Evolutionary conservation across 2,329 filamentous ascomycete genomes (phyloP).

Genomic region (Coniochaeta pulveracea): DNA sequence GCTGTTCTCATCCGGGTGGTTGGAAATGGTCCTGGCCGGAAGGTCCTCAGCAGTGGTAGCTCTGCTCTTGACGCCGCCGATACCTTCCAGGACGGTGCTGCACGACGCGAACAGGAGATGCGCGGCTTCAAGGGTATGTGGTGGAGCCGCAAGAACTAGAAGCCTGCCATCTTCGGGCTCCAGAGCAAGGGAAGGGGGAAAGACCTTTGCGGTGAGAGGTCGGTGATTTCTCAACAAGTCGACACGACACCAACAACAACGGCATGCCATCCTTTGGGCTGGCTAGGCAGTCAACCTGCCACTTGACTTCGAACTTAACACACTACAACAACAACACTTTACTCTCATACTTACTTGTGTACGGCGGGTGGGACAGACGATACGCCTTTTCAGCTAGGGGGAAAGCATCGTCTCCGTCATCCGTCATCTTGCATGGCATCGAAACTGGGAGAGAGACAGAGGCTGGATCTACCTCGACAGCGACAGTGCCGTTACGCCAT

Average conservation of each 20-base stretch:
- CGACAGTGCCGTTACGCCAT: constrained; percentile 27
- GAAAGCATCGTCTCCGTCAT: constrained; percentile 7
- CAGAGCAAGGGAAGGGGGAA: neutral
- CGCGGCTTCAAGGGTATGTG: constrained; percentile 40
- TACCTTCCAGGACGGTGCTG: constrained; percentile 48
- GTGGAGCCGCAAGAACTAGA: constrained; percentile 13
- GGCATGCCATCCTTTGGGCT: constrained; percentile 3
- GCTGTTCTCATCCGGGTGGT: constrained; percentile 49
- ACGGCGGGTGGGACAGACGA: constrained; percentile 4
- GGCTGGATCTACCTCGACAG: constrained; percentile 16
- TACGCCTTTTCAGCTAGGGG: constrained; percentile 18
- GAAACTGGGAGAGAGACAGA: neutral
- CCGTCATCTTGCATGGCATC: constrained; percentile 2
- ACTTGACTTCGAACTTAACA: constrained; percentile 10
- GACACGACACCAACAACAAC: constrained; percentile 14
- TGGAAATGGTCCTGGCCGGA: constrained; percentile 39
- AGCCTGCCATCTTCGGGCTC: no score
- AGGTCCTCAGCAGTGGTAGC: constrained; percentile 24
- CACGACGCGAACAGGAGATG: constrained; percentile 43
- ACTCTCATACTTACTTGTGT: no score
- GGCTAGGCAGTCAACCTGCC: constrained; percentile 25
- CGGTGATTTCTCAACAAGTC: constrained; percentile 15
- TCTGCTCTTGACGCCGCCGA: constrained; percentile 26
- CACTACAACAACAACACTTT: constrained; percentile 8
- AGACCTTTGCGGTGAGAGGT: constrained; percentile 3